These are phyloP conservation scores for Anethum foeniculum DNA, from an alignment of 140 eudicot species.

Conservation along the genomic window DNA sequence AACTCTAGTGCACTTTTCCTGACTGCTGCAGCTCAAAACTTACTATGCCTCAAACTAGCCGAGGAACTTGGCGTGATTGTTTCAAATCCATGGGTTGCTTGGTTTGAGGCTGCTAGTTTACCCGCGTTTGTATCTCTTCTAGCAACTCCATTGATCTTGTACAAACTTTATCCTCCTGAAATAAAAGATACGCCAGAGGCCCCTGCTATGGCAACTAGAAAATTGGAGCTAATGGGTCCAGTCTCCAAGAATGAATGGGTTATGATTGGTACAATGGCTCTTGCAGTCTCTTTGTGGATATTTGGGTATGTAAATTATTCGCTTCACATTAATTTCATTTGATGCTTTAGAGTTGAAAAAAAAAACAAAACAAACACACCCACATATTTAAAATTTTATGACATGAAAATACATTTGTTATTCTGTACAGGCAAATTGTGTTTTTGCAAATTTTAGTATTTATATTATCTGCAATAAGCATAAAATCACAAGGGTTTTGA, in stretches of 20 bases:
- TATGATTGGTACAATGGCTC: conserved; percentile 81
- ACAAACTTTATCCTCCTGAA: conserved; percentile 81
- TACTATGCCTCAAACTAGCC: conserved; percentile 76
- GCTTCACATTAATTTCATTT: neutral
- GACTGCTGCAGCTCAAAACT: conserved; percentile 95
- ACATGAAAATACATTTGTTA: neutral
- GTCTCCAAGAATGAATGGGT: conserved; percentile 80
- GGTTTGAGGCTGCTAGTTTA: conserved; percentile 82
- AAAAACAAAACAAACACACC: neutral
- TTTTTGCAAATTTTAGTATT: neutral
- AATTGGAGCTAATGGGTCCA: conserved; percentile 75
- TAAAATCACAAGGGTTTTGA: neutral
- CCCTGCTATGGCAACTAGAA: conserved; percentile 80
- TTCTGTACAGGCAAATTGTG: neutral
- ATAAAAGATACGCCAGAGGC: conserved; percentile 90
- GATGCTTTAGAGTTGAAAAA: neutral
- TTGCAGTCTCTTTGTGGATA: conserved; percentile 86
- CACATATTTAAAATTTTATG: neutral
- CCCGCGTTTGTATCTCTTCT: conserved; percentile 68
- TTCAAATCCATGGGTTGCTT: conserved; percentile 68
- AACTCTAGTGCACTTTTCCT: conserved; percentile 97
- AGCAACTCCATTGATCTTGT: conserved; percentile 64
- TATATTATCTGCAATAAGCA: neutral
- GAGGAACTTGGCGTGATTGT: conserved; percentile 80
- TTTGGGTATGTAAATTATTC: conserved; percentile 53